phyloP scores from a whole-genome alignment of 305 asterid genomes.

The Solanum aculeatissimum region DNA sequence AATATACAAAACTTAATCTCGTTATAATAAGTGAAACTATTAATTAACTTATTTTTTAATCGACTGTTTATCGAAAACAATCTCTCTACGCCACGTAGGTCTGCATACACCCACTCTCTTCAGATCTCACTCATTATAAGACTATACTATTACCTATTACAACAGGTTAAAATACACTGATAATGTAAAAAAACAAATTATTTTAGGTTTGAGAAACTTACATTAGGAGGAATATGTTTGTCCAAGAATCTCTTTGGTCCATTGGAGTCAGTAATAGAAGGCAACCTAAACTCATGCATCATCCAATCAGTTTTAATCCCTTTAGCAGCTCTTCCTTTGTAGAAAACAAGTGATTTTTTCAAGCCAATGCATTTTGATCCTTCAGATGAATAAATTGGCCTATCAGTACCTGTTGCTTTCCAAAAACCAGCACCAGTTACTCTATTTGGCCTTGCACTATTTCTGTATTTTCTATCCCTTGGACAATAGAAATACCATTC shows the following conservation, averaged over 20 bases:
- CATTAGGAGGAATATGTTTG: conserved; percentile 53
- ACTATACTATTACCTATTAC: neutral
- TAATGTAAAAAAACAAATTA: neutral
- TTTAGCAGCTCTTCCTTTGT: conserved; percentile 81
- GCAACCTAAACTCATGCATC: conserved; percentile 88
- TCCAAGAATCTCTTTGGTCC: conserved; percentile 33
- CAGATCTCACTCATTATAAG: neutral
- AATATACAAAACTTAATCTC: neutral
- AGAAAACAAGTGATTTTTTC: conserved; percentile 79
- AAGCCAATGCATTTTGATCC: conserved; percentile 66
- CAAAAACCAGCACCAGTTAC: conserved; percentile 83
- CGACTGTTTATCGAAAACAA: neutral
- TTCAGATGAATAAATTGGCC: conserved; percentile 70
- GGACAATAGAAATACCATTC: conserved; percentile 88
- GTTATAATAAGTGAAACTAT: neutral
- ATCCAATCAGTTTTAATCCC: conserved; percentile 89
- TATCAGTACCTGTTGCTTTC: conserved; percentile 83
- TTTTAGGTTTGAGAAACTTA: conserved; percentile 4
- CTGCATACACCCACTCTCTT: neutral
- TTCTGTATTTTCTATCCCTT: conserved; percentile 70
- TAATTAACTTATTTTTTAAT: neutral
- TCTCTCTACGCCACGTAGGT: neutral
- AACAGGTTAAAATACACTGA: neutral
- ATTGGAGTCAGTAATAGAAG: conserved; percentile 28
- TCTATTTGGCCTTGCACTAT: conserved; percentile 71